Conservation (phyloP, 768 basidiomycete species). For the Crassisporium funariophilum region DNA sequence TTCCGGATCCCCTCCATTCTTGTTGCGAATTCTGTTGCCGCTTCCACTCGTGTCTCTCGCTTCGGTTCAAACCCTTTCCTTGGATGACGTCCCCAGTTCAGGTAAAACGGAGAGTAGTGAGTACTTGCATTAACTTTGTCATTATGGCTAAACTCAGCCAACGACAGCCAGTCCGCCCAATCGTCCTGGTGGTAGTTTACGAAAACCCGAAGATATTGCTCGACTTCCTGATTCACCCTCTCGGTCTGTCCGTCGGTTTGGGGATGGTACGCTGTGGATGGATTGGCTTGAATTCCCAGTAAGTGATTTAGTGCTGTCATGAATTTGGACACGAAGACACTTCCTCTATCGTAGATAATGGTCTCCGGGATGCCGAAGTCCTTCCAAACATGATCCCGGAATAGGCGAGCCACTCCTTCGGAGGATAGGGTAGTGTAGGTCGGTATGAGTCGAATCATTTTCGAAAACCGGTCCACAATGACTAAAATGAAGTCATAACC, state of each 20-base stretch:
- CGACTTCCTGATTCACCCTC: slow-evolving; percentile 20
- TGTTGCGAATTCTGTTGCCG: neutral
- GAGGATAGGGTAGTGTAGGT: neutral
- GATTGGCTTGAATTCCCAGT: slow-evolving; percentile 8
- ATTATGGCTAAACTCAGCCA: slow-evolving; percentile 19
- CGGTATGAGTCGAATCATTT: slow-evolving; percentile 2
- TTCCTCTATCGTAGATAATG: slow-evolving; percentile 11
- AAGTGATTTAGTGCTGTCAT: slow-evolving; percentile 15
- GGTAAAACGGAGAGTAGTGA: slow-evolving; percentile 7
- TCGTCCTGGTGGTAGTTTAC: slow-evolving; percentile 9
- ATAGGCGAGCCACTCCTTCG: neutral
- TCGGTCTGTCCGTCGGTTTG: slow-evolving; percentile 23
- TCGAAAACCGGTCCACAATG: slow-evolving; percentile 1
- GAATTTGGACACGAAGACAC: slow-evolving; percentile 21
- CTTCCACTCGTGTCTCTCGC: neutral
- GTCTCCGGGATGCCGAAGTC: neutral
- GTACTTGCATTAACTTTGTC: slow-evolving; percentile 4
- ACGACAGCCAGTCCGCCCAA: slow-evolving; percentile 8
- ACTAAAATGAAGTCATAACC: slow-evolving; percentile 3
- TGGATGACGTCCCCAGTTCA: neutral
- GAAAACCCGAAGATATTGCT: slow-evolving; percentile 17
- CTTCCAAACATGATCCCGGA: slow-evolving; percentile 3
- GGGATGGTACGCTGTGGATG: slow-evolving; percentile 10
- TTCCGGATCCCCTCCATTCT: neutral
- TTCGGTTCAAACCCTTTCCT: neutral